Percentiles rank a stretch among this genome's conserved stretches.
phyloP scores from a whole-genome alignment of 139 green algal genomes.

The Picochlorum sp. region DNA sequence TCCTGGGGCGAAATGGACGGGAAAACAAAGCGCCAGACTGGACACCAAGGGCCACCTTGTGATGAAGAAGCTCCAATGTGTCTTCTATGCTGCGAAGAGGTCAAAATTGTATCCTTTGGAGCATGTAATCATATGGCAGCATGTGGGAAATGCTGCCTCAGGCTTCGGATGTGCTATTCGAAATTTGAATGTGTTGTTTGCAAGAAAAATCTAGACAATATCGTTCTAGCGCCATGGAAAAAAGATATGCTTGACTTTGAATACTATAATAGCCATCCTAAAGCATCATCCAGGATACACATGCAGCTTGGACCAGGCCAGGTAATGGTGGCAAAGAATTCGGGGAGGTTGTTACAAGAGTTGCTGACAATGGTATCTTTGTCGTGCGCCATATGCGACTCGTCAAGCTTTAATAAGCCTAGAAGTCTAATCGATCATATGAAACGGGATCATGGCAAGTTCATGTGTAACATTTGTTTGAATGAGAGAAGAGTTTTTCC shows the following conservation, averaged over 20 bases:
- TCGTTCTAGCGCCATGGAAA: slow-evolving; percentile 36
- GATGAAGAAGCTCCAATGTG: slow-evolving; percentile 10
- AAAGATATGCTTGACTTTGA: slow-evolving; percentile 9
- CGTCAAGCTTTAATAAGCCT: slow-evolving; percentile 18
- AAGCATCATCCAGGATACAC: not conserved
- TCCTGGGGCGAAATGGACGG: not conserved
- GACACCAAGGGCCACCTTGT: not conserved
- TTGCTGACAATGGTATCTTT: slow-evolving; percentile 26
- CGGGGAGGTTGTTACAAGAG: slow-evolving; percentile 1
- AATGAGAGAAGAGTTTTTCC: slow-evolving; percentile 33
- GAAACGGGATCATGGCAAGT: slow-evolving; percentile 9
- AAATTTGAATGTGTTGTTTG: slow-evolving; percentile 55
- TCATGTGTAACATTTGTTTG: slow-evolving; percentile 13
- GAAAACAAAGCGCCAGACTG: not conserved
- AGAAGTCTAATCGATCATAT: slow-evolving; percentile 31
- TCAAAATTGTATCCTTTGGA: slow-evolving; percentile 26
- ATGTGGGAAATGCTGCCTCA: slow-evolving; percentile 45
- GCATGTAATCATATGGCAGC: slow-evolving; percentile 33
- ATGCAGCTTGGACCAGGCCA: slow-evolving; percentile 2
- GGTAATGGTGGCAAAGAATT: not conserved
- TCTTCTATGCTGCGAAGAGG: slow-evolving; percentile 28
- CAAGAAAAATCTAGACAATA: slow-evolving; percentile 38
- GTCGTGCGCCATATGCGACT: slow-evolving; percentile 41
- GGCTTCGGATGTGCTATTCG: slow-evolving; percentile 51
- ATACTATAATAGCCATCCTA: not conserved